phyloP scores from a whole-genome alignment of 495 filamentous ascomycete species.

The Choiromyces venosus region DNA sequence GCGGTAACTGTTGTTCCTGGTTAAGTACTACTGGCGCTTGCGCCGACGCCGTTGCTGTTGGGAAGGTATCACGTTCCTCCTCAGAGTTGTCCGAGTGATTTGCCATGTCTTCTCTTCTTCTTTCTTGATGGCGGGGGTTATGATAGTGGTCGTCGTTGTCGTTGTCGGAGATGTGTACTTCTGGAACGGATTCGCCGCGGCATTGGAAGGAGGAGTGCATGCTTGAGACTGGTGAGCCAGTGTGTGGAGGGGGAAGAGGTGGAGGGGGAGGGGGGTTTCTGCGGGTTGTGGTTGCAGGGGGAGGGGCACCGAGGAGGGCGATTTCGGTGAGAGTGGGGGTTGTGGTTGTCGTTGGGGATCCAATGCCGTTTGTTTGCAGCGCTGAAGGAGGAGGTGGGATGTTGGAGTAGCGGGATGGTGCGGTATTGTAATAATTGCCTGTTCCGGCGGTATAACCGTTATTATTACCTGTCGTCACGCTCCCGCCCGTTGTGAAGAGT shows the following conservation, averaged over 20 bases:
- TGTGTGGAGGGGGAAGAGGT: too few relatives aligned
- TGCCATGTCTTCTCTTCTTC: neutral
- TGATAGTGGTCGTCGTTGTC: neutral
- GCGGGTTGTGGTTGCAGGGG: neutral
- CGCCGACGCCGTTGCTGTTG: neutral
- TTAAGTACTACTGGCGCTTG: neutral
- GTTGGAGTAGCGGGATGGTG: neutral
- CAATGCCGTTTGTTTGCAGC: neutral
- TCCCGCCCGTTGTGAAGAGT: neutral
- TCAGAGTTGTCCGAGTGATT: constrained; percentile 26
- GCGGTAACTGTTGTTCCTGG: neutral
- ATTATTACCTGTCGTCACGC: neutral
- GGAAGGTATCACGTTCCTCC: constrained; percentile 32
- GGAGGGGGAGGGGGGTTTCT: neutral
- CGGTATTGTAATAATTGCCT: neutral
- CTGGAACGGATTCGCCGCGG: neutral
- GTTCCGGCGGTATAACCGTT: neutral
- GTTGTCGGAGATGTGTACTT: neutral
- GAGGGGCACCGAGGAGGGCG: neutral
- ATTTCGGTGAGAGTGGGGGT: neutral
- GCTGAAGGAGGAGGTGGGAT: neutral
- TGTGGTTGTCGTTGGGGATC: neutral
- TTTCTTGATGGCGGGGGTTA: neutral
- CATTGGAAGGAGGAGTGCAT: neutral
- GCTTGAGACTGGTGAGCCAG: neutral